Evolutionary conservation across 1,284 basidiomycete genomes (phyloP).

Genomic region (Sporisorium graminicola): DNA sequence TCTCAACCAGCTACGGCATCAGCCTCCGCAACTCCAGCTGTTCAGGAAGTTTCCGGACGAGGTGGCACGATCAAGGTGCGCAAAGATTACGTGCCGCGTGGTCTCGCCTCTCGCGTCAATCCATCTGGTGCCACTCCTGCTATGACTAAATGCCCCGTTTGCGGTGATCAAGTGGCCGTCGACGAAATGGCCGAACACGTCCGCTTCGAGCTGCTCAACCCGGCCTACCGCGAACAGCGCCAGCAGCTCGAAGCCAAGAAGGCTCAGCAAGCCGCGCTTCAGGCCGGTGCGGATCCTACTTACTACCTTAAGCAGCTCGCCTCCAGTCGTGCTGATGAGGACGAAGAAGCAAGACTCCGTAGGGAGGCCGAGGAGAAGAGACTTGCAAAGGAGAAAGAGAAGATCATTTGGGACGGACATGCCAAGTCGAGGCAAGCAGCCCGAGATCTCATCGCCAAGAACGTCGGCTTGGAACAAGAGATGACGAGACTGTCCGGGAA

Average conservation of each 20-base stretch:
- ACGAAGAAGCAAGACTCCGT: slow-evolving; percentile 57
- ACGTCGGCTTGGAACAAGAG: slow-evolving; percentile 51
- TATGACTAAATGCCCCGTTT: slow-evolving; percentile 86
- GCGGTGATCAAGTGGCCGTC: slow-evolving; percentile 91
- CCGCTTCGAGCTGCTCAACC: slow-evolving; percentile 97
- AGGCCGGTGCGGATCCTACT: slow-evolving; percentile 65
- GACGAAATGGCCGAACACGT: slow-evolving; percentile 97
- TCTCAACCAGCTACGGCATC: slow-evolving; percentile 7
- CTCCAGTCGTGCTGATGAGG: slow-evolving; percentile 57
- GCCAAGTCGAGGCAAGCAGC: slow-evolving; percentile 51
- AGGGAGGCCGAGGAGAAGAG: slow-evolving; percentile 61
- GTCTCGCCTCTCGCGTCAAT: slow-evolving; percentile 45
- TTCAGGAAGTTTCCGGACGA: slow-evolving; percentile 25
- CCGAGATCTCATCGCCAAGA: slow-evolving; percentile 50
- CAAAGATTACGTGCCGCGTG: slow-evolving; percentile 88
- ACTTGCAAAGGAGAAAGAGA: slow-evolving; percentile 63
- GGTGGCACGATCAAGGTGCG: slow-evolving; percentile 75
- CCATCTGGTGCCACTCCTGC: slow-evolving; percentile 15
- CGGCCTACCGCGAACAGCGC: slow-evolving; percentile 73
- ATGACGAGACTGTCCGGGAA: slow-evolving; percentile 47
- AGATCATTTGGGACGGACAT: slow-evolving; percentile 68
- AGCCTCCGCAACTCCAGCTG: slow-evolving; percentile 1
- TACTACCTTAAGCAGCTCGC: slow-evolving; percentile 64
- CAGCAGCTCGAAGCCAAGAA: slow-evolving; percentile 62
- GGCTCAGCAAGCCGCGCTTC: slow-evolving; percentile 63